Evolutionary conservation across 176 grass and related monocot genomes (phyloP), one percentile per base, ranked within the genome.

Genomic region (Alloteropsis semialata): DNA sequence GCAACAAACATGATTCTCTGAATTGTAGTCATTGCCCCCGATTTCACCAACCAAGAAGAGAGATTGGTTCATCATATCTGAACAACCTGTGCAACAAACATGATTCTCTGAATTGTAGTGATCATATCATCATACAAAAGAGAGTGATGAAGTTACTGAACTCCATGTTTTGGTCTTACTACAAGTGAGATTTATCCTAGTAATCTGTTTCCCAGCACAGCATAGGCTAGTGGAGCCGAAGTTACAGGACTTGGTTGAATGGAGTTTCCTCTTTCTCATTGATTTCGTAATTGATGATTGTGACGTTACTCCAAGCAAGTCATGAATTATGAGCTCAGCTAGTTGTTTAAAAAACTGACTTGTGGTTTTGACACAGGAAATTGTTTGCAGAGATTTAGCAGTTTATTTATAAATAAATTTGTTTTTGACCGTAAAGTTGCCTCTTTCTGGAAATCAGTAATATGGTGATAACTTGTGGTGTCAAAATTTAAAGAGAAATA

Each of bases 111-210:
- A n/a, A n/a, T n/a, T n/a, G n/a, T 17, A 51, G 42, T 74, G 7
- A 77, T 76, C 7, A 70, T 4, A 85, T 61, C 9, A 81, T 61
- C 19, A 49, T 82, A 59, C 49, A 68, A 27, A 89, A 66, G 8
- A 15, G 55, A 27, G 8, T 22, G 13, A 24, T 0, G 45, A 44
- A 64, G 14, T 63, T 83, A 69, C 44, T 39, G 34, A 5, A 34
- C 25, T 79, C 17, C 24, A 66, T 21, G 4, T 21, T 49, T 72
- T 17, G 27, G 44, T 51, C 24, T 27, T 18, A 18, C n/a, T 43
- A 65, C 5, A 66, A 66, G 32, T 39, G 69, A 21, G 24, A 72
- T 72, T 78, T 59, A n/a, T 59, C 64, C 37, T 10, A 71, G 18
- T 53, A 39, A 3, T 24, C 13, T 51, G 22, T 36, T 37, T 66